These are phyloP conservation scores for Wallacemonas sp. DNA, from an alignment of 208 protist genomes.

Conservation along the genomic window DNA sequence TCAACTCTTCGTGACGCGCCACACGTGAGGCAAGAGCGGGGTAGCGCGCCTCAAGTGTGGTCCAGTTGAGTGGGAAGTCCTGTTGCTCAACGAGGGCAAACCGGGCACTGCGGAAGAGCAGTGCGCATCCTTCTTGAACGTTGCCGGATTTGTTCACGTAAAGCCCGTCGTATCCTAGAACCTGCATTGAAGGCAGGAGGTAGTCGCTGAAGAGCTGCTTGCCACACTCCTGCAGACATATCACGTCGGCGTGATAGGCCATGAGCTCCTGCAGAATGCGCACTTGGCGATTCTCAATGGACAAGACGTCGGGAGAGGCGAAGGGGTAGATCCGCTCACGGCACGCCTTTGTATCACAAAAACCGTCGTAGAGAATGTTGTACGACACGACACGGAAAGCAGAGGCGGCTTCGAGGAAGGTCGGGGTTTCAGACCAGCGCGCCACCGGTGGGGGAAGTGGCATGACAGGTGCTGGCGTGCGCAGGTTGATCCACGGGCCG, in stretches of 20 bases:
- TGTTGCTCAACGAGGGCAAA: constrained; percentile 35
- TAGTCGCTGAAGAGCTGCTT: constrained; percentile 73
- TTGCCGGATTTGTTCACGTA: constrained; percentile 79
- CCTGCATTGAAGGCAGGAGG: constrained; percentile 54
- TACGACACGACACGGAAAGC: constrained; percentile 86
- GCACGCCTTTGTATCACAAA: constrained; percentile 62
- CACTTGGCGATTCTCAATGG: constrained; percentile 63
- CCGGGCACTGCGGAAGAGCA: constrained; percentile 50
- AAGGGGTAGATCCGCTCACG: constrained; percentile 85
- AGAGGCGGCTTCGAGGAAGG: constrained; percentile 23
- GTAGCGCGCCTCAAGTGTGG: constrained; percentile 32
- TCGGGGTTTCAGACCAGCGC: constrained; percentile 56
- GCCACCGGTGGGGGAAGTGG: constrained; percentile 39
- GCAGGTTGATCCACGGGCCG: constrained; percentile 66
- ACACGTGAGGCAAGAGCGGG: constrained; percentile 40
- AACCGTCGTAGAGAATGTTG: constrained; percentile 91
- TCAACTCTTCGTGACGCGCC: constrained; percentile 43
- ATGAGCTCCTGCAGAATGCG: constrained; percentile 84
- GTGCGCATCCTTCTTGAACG: constrained; percentile 75
- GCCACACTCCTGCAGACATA: constrained; percentile 90
- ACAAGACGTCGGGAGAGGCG: constrained; percentile 69
- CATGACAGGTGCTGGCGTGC: constrained; percentile 25
- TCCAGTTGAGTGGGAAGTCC: constrained; percentile 63
- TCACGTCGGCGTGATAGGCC: constrained; percentile 73
- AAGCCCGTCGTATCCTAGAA: constrained; percentile 61